Base-by-base conservation (phyloP, 78 protist genomes). In the Dictyostelium firmibasis region DNA sequence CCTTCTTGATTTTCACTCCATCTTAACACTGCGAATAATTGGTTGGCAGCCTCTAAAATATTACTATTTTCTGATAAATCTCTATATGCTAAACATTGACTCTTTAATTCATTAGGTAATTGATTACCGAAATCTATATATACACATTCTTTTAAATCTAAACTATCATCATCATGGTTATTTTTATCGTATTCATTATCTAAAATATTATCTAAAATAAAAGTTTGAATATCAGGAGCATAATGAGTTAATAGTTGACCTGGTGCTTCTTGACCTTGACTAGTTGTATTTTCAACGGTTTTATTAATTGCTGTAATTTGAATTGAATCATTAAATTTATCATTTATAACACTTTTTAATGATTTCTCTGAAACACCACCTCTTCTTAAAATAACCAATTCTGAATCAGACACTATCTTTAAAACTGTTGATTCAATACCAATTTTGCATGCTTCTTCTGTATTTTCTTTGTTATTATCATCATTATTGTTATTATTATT, bases 151-250 rank as follows among this genome's bases (percentile, higher is more conserved):
- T 57, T 44, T n/a, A 89, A 53, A 25, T 47, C 9, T 72, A 70
- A 41, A n/a, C 5, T 74, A 64, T 38, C 44, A n/a, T 35, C 33
- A 41, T 60, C 62, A 38, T 33, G 23, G 0, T 85, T 44, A 53
- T 35, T 85, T 53, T 85, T 85, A 81, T 53, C n/a, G n/a, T n/a
- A n/a, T n/a, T 20, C 4, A 11, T 60, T 2, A 20, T 64, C 25
- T 64, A 64, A 23, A 9, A 67, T 67, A 14, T 43, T 81, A 33
- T 84, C 70, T 78, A 89, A 70, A 43, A 89, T 89, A 70, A 44
- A 89, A 2, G 94, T 84, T 89, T 89, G 94, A 50, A 89, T 89
- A 50, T 89, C 94, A 16, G 94, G 94, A 16, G 94, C 94, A 81
- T 89, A 89, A 29, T 89, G 94, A 50, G 94, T 89, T 23, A 89